Base-by-base conservation (phyloP, 306 rosid genomes). In the Rosa persica region DNA sequence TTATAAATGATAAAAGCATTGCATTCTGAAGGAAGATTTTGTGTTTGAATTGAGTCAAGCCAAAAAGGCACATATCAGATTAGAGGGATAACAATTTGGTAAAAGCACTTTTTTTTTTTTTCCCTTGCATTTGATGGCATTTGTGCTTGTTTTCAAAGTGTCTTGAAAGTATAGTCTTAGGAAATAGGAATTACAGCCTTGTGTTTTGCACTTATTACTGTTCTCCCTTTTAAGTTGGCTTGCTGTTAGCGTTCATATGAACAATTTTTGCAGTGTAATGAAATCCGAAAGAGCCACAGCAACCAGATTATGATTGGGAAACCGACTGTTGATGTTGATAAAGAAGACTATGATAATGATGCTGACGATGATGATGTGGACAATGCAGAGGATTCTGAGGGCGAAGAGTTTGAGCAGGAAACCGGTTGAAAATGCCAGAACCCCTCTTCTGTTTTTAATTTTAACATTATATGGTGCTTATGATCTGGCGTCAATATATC, bases 391-490 rank as follows among this genome's bases (percentile, higher is more conserved):
- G 97, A 92, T 69, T 89, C 96, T 6, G 98, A 92, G 70, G 97
- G 93, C 5, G 98, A 94, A 87, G 97, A 94, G 36, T 92, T 90
- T 81, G 98, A 92, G 89, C 97, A 90, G 78, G 98, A 94, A 90
- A 90, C 97, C 36, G 87, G 91, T 76, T 94, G 88, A 94, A 85
- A 68, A 72, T 65, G 47, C 61, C 83, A 77, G 46, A 16, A 57
- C 43, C 38, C 78, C 39, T 10, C 2, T 19, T 54, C 73, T 58
- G 72, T 27, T 61, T 71, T 57, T 58, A 55, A 72, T 67, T 66
- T 49, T 68, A 65, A 30, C 47, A 48, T 62, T n/a, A 2, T 64
- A 43, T 67, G 12, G 30, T 5, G 49, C 73, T 42, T 6, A 15
- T 23, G 27, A 65, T 76, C 38, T 20, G 66, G 20, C 34, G 40